Base-by-base conservation (phyloP, 163 green algal genomes). In the Scenedesmus sp. region DNA sequence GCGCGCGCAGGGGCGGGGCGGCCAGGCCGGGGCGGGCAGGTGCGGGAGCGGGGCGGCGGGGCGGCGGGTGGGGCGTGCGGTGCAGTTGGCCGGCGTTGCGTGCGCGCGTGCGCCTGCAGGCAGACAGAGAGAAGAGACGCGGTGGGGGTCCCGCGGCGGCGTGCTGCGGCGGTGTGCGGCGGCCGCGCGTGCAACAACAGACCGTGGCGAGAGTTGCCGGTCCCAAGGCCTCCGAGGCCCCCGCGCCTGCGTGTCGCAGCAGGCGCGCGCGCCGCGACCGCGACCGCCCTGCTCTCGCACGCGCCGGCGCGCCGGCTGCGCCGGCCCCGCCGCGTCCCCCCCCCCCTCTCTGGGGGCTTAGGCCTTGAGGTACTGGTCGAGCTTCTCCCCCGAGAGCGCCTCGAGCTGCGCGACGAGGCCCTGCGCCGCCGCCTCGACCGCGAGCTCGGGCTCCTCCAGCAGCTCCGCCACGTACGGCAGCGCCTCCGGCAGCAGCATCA, bases 391-490 rank as follows among this genome's bases (percentile, higher is more conserved):
- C 20, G 87, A 89, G 22, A 98, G 51, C 48, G 90, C 87, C 85
- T 99, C 92, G 50, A 98, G 77, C 63, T 72, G 56, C 28, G 65
- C 58, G n/a, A 98, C 56, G 34, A 99, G 82, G 36, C 83, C 70
- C 67, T 89, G 84, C 0, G 90, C 85, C 3, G 78, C 72, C 10
- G 75, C 81, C 54, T 89, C 89, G 18, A 98, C 89, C 2, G 44
- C 74, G 6, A 75, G 10, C 18, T 97, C 91, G 0, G 63, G 44
- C 57, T 98, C 95, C 73, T 99, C 95, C 60, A 98, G 69, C 70
- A 98, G 82, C 89, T 99, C 95, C 0, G 87, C 83, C 51, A 98
- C 26, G 64, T 95, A 92, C 3, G 91, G 90, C 51, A 98, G 70
- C 3, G 92, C 86, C 86, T 98, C 94, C 9, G 92, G 89, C 70